phyloP scores from a whole-genome alignment of 257 asterid species.

The Solanum tarapatanum region DNA sequence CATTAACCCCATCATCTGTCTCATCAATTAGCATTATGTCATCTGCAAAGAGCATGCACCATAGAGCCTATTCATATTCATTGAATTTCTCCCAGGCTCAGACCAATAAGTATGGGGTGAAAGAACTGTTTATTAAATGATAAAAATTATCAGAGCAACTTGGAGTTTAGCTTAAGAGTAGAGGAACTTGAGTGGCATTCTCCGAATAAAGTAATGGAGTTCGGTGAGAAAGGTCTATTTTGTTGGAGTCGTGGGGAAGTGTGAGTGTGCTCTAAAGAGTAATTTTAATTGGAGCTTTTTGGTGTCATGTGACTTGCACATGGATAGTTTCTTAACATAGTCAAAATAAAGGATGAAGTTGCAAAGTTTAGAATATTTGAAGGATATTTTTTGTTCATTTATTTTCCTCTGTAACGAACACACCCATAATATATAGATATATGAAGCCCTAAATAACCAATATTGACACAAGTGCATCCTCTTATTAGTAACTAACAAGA shows the following conservation, averaged over 20 bases:
- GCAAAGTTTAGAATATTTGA: background rate
- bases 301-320: background rate
- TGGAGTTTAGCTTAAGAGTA: background rate
- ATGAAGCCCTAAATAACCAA: background rate
- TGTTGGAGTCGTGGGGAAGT: too few relatives aligned
- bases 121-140: too few relatives aligned
- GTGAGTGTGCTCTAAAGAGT: background rate
- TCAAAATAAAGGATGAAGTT: background rate
- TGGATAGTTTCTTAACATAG: background rate
- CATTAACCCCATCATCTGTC: background rate
- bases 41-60: background rate
- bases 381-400: background rate
- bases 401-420: background rate
- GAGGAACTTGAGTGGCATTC: background rate
- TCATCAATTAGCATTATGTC: background rate
- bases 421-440: background rate
- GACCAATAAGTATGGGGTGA: background rate
- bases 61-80: background rate
- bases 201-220: background rate
- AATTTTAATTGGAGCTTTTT: background rate
- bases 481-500: background rate
- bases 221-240: background rate
- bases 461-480: background rate
- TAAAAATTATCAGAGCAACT: too few relatives aligned
- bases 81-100: background rate